Base-by-base conservation (phyloP, 306 rosid genomes). In the Fragaria nilgerrensis region DNA sequence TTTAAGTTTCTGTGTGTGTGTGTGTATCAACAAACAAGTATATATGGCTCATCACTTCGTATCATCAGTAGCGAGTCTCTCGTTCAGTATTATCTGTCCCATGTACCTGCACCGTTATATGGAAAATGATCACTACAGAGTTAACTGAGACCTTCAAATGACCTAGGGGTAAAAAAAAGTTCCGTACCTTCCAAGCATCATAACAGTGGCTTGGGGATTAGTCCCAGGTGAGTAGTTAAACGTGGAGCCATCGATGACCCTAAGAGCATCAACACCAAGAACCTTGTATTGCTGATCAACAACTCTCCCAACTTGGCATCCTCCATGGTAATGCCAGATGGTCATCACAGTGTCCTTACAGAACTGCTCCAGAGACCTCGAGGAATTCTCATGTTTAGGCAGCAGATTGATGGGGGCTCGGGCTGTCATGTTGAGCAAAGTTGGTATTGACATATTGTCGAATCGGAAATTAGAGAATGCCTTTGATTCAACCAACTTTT, bases 301-400 rank as follows among this genome's bases (percentile, higher is more conserved):
- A 4, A 93, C 97, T 62, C 75, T 81, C 17, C 90, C 93, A 17
- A 88, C 81, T 65, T 88, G 94, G 82, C 97, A 89, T 0, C 97
- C 96, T 9, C 97, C 97, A 50, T 93, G 97, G 74, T 93, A 93
- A 68, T 93, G 97, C 92, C 96, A 93, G 4, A 93, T 93, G 36
- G 94, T 90, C 92, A 87, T 85, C 79, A 93, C 97, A 1, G 91
- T 89, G 85, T 89, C 91, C 76, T 53, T 81, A 49, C 96, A 93
- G 39, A 79, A 93, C 56, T 93, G 92, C 68, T 85, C 92, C 80
- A 86, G 37, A 44, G 94, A 88, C 62, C 32, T 82, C 0, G 88
- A 73, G 0, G 83, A 9, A 32, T 90, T 90, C 37, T 41, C 75
- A 36, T 86, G 93, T 55, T 73, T 90, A 0, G 97, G 96, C 84